Evolutionary conservation across 768 basidiomycete species (phyloP).

Genomic region (Strobilomyces echinocephalus): DNA sequence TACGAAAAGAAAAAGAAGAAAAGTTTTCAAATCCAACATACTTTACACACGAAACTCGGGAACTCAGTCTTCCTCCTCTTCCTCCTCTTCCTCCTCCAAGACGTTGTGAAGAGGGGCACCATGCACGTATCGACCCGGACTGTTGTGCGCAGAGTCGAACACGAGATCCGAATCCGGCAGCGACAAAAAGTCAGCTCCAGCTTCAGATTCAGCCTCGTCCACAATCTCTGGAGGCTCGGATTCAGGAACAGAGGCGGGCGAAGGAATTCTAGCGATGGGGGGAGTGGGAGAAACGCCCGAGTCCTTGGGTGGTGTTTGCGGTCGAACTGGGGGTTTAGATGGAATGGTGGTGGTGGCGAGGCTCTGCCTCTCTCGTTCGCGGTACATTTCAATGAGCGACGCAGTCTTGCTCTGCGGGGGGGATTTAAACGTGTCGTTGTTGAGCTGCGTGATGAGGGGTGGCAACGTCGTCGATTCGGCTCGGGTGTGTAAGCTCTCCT

Average conservation of each 20-base stretch:
- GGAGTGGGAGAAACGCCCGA: constrained; percentile 5
- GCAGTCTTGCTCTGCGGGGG: constrained; percentile 58
- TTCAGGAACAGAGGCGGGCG: constrained; percentile 17
- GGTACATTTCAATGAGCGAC: constrained; percentile 81
- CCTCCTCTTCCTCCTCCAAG: constrained; percentile 69
- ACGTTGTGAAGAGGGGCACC: constrained; percentile 86
- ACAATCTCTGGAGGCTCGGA: constrained; percentile 25
- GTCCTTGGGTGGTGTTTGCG: constrained; percentile 8
- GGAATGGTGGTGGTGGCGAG: constrained; percentile 2
- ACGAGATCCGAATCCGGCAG: constrained; percentile 31
- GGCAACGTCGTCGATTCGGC: constrained; percentile 31
- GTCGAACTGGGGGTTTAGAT: constrained; percentile 35
- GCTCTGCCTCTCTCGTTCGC: constrained; percentile 56
- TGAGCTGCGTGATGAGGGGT: constrained; percentile 1
- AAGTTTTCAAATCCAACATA: constrained; percentile 13
- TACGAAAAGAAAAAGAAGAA: neutral
- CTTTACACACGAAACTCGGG: constrained; percentile 14
- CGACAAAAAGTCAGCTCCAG: constrained; percentile 24
- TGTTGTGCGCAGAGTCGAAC: constrained; percentile 50
- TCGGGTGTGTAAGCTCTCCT: constrained; percentile 22
- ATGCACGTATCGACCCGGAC: constrained; percentile 72
- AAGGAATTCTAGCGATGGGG: constrained; percentile 1
- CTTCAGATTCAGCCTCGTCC: constrained; percentile 27
- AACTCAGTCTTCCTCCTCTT: constrained; percentile 51
- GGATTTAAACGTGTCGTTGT: constrained; percentile 14